Base-by-base conservation (phyloP, 2,329 filamentous ascomycete genomes). In the Beauveria pseudobassiana region DNA sequence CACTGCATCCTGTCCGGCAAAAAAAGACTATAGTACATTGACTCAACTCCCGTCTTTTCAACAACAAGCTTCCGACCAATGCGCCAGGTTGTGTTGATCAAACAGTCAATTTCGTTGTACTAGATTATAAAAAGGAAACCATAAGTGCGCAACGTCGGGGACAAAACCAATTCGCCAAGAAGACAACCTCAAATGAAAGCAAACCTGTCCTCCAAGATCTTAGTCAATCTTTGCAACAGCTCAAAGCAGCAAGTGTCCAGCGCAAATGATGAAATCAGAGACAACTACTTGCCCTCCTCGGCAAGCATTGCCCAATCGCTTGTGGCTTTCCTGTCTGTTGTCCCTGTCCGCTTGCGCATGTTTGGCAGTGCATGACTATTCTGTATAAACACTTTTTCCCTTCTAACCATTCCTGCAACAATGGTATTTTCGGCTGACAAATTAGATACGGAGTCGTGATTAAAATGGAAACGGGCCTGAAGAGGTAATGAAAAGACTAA, bases 361-460 rank as follows among this genome's bases (percentile, higher is more conserved):
- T 55, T 50, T 62, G 49, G 54, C 55, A 53, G 53, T 52, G 62
- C 62, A 59, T 61, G 62, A 60, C 57, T 59, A 63, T 57, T 61
- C 57, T 61, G 49, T 57, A 45, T 38, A 61, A 63, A 63, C 56
- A 60, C 62, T 57, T 63, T 63, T 57, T 55, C 45, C 61, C 55
- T 48, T 52, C 60, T 55, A 54, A 51, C 56, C 56, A 57, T 59
- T 49, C 46, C 57, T 52, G 52, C 57, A 63, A 63, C 42, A 60
- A 63, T 55, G 53, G 53, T 52, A 53, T 61, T 61, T 60, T 63
- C 57, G 57, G 53, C 54, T 57, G 57, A 60, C 43, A 56, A 60
- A 76, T 75, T 75, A 75, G 68, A 70, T 67, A 71, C 73, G 68
- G 68, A 72, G 66, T 71, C 70, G 69, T 71, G 69, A 76, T 75